Evolutionary conservation across 805 yeast species (phyloP).

Genomic region (Candida coquimbonensis): DNA sequence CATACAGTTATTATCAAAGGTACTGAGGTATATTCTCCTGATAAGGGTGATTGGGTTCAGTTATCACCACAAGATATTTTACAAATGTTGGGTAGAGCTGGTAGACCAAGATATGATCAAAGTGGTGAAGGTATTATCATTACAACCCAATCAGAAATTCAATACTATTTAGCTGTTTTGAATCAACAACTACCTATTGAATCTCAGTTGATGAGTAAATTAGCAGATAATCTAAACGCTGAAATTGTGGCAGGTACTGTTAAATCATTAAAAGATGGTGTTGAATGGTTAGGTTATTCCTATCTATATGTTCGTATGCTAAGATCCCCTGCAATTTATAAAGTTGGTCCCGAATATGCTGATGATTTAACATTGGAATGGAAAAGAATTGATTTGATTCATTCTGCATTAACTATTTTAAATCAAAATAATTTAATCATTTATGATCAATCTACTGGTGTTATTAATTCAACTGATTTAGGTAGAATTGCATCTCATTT

Average conservation of each 20-base stretch:
- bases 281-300: conserved; percentile 72
- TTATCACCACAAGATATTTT: conserved; percentile 91
- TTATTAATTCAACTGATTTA: conserved; percentile 52
- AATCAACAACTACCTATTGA: conserved; percentile 92
- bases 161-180: conserved; percentile 82
- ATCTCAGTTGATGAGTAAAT: conserved; percentile 65
- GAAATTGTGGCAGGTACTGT: conserved; percentile 76
- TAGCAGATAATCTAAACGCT: conserved; percentile 78
- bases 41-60: conserved; percentile 81
- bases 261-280: conserved; percentile 53
- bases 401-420: conserved; percentile 65
- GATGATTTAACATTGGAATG: conserved; percentile 41
- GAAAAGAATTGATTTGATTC: conserved; percentile 61
- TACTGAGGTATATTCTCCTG: conserved; percentile 90
- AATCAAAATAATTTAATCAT: conserved; percentile 48
- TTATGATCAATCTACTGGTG: conserved; percentile 47
- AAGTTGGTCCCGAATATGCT: conserved; percentile 59
- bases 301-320: conserved; percentile 77
- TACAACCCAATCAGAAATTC: conserved; percentile 78
- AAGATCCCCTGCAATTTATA: conserved; percentile 64
- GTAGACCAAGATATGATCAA: conserved; percentile 89
- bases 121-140: conserved; percentile 92
- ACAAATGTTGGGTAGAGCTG: conserved; percentile 98
- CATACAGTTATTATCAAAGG: conserved; percentile 92
- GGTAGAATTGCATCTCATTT: conserved; percentile 84